phyloP scores from a whole-genome alignment of 163 green algal species.

The Chlamydomonas reinhardtii region DNA sequence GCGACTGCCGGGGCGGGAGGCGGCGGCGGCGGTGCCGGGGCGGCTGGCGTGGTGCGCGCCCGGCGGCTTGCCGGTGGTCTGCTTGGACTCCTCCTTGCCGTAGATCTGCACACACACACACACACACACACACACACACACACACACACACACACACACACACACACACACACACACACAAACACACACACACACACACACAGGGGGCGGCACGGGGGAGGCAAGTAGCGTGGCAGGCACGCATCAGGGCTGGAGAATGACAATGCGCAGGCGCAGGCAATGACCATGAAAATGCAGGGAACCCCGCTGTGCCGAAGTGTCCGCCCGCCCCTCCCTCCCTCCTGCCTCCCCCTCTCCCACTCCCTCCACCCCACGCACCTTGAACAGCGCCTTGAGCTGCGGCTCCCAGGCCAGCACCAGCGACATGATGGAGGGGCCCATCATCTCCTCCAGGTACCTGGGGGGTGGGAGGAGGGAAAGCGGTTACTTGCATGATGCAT shows the following conservation, averaged over 20 bases:
- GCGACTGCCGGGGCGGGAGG: not conserved
- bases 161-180: no score
- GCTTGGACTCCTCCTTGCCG: conserved; percentile 36
- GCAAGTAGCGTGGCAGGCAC: no score
- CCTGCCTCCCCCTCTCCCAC: not conserved
- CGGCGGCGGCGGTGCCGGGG: not conserved
- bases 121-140: no score
- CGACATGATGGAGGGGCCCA: conserved; percentile 57
- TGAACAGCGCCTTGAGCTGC: conserved; percentile 62
- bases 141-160: no score
- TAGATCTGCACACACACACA: conserved; percentile 38
- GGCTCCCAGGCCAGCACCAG: conserved; percentile 65
- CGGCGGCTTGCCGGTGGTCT: conserved; percentile 25
- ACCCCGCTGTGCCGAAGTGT: no score
- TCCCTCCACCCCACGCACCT: not conserved
- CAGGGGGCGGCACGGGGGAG: no score
- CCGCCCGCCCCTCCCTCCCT: no score
- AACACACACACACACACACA: no score
- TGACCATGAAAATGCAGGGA: no score
- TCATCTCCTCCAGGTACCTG: conserved; percentile 56
- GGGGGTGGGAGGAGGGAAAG: not conserved
- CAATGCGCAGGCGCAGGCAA: no score
- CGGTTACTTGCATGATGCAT: not conserved
- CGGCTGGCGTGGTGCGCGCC: not conserved
- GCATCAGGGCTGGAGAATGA: no score